A percentile compares a stretch with the other conserved stretches of the same genome.
These are phyloP conservation scores for Diaporthe ilicicola DNA, from an alignment of 2,329 filamentous ascomycete species.

Conservation along the genomic window DNA sequence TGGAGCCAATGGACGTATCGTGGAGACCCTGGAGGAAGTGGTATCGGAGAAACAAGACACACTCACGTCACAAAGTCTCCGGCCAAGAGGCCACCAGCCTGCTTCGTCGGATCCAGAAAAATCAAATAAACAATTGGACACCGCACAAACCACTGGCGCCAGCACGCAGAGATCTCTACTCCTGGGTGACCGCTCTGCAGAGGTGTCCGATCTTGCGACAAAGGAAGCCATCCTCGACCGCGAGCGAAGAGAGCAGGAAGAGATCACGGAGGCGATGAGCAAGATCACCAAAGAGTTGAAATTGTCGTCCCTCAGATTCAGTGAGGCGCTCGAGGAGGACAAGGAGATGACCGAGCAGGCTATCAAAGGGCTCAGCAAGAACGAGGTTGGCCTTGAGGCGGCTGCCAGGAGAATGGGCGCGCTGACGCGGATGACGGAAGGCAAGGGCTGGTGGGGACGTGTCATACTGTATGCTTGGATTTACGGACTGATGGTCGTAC, in stretches of 20 bases:
- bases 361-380: slow-evolving; percentile 79
- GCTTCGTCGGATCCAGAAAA: slow-evolving; percentile 27
- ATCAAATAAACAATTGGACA: slow-evolving; percentile 1
- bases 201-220: slow-evolving; percentile 51
- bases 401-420: slow-evolving; percentile 81
- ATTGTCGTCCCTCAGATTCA: slow-evolving; percentile 75
- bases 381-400: slow-evolving; percentile 77
- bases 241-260: slow-evolving; percentile 84
- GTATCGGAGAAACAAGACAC: slow-evolving; percentile 34
- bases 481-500: slow-evolving; percentile 79
- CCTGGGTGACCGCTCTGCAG: slow-evolving; percentile 27
- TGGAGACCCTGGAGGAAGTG: slow-evolving; percentile 22
- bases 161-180: slow-evolving; percentile 25
- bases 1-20: slow-evolving; percentile 13
- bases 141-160: slow-evolving; percentile 34
- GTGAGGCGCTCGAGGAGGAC: slow-evolving; percentile 73
- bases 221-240: slow-evolving; percentile 78
- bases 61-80: slow-evolving; percentile 46
- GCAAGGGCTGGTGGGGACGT: slow-evolving; percentile 85
- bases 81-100: slow-evolving; percentile 38
- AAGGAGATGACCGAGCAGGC: slow-evolving; percentile 78
- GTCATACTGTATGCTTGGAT: slow-evolving; percentile 88
- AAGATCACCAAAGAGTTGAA: slow-evolving; percentile 82
- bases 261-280: slow-evolving; percentile 82
- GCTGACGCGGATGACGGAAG: slow-evolving; percentile 83